Evolutionary conservation across 768 basidiomycete species (phyloP), one percentile per base, ranked within the genome.

Genomic region (Exidia glandulosa): DNA sequence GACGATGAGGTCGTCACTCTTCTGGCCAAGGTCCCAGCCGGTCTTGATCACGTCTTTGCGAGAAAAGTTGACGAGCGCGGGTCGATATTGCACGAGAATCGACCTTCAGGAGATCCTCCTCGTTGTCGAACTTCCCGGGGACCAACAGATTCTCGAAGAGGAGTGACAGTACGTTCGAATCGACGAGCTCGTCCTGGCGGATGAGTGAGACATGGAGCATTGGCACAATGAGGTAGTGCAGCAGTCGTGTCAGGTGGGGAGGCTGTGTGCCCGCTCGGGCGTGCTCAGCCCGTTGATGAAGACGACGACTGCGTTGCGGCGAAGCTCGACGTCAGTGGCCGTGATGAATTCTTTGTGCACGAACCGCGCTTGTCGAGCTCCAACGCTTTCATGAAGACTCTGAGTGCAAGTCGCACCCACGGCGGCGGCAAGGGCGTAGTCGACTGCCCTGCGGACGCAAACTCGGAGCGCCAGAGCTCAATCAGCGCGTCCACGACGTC

Each of bases 41-140:
- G 88, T 88, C 70, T 88, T 90, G 75, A 97, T 94, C 64, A 98
- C 85, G 61, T 94, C 90, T 70, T 94, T 97, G 72, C 88, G 84
- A 36, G 81, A 83, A 50, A 91, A 87, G 61, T 83, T 83, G 47
- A 96, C 77, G n/a, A 90, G 71, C n/a, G 82, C 75, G 2, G 86
- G 80, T 64, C 91, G 94, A 66, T 87, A 79, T 61, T 94, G 88
- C 3, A 98, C 87, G 62, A 99, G 79, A 33, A 92, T 77, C 96
- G 61, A 97, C 89, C 66, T 87, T 87, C 71, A 94, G 88, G 63
- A 83, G 79, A 67, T 98, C 95, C 60, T 94, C 92, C 0, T 80
- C 78, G 16, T 77, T 82, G 13, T 75, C 66, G 67, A 86, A 82
- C 48, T 71, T 70, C 33, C 73, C 65, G 3, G 76, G 87, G 62